Conservation (phyloP, 148 eudicot genomes). For the Silene conica region DNA sequence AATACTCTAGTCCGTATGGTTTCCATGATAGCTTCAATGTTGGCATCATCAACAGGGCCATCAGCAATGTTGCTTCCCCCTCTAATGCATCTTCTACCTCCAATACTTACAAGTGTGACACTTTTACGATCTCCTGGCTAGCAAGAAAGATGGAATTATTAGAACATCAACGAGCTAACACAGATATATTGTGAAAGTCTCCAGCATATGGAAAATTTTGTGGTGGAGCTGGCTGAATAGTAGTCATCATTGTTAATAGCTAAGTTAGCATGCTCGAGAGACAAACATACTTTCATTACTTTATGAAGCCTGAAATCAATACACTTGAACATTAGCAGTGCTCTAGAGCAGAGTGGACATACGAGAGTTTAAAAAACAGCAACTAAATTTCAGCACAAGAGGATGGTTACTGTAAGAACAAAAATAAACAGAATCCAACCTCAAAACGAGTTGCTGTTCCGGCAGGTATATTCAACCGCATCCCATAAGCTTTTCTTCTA, state of each 20-base stretch:
- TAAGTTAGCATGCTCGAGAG: neutral
- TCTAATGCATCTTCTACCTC: conserved; percentile 66
- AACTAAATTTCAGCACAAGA: conserved; percentile 6
- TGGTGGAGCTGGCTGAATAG: neutral
- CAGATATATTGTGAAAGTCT: neutral
- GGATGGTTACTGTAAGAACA: neutral
- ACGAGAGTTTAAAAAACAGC: neutral
- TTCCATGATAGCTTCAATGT: conserved; percentile 46
- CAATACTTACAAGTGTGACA: conserved; percentile 79
- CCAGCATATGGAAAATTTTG: neutral
- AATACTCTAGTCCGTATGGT: conserved; percentile 42
- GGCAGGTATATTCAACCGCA: conserved; percentile 92
- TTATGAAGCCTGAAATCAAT: neutral
- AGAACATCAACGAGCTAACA: neutral
- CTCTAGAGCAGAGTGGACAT: neutral
- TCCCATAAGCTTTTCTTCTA: conserved; percentile 75
- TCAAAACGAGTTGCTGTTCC: conserved; percentile 95
- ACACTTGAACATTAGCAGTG: neutral
- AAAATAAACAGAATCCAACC: conserved; percentile 36
- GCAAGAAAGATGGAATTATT: conserved; percentile 20
- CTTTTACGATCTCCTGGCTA: conserved; percentile 93
- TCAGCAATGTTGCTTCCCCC: conserved; percentile 86
- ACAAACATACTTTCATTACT: neutral
- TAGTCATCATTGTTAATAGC: neutral
- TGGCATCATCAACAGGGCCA: conserved; percentile 56